These are phyloP conservation scores for Trametes versicolor DNA, from an alignment of 1,284 basidiomycete species.

Conservation along the genomic window DNA sequence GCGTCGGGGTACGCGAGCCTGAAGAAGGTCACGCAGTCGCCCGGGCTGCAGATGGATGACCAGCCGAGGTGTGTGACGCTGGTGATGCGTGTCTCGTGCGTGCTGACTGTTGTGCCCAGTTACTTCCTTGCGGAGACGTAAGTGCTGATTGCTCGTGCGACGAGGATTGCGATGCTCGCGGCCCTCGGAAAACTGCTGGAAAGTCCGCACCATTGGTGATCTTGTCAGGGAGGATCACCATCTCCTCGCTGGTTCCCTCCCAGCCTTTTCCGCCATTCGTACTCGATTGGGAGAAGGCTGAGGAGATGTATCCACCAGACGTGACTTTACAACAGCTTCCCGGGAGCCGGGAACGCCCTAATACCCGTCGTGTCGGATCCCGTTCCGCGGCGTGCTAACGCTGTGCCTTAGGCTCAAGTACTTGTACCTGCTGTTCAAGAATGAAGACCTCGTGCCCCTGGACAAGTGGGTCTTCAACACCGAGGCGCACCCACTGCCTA, in stretches of 20 bases:
- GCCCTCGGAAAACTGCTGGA: too few relatives aligned
- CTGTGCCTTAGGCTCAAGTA: slow-evolving; percentile 61
- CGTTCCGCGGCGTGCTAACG: neutral
- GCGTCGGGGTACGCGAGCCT: slow-evolving; percentile 67
- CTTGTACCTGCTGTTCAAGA: slow-evolving; percentile 68
- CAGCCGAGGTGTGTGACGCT: slow-evolving; percentile 68
- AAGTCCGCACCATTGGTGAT: too few relatives aligned
- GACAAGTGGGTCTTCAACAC: slow-evolving; percentile 88
- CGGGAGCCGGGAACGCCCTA: too few relatives aligned
- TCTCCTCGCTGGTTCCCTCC: too few relatives aligned
- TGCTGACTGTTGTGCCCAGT: slow-evolving; percentile 44
- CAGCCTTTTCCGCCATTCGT: too few relatives aligned
- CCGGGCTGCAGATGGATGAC: slow-evolving; percentile 54
- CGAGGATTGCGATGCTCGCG: too few relatives aligned
- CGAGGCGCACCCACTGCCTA: slow-evolving; percentile 80
- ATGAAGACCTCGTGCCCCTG: slow-evolving; percentile 66
- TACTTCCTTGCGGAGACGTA: slow-evolving; percentile 78
- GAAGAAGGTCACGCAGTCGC: slow-evolving; percentile 52
- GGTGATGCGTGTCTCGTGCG: neutral
- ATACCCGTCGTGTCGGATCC: too few relatives aligned
- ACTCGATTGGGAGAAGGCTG: too few relatives aligned
- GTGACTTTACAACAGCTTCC: too few relatives aligned
- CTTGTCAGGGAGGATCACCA: too few relatives aligned
- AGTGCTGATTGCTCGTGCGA: slow-evolving; percentile 34
- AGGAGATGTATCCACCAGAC: too few relatives aligned